Percentiles rank a stretch among this genome's conserved stretches.
phyloP scores from a whole-genome alignment of 2,329 filamentous ascomycete species.

The Hypoxylon sp. region DNA sequence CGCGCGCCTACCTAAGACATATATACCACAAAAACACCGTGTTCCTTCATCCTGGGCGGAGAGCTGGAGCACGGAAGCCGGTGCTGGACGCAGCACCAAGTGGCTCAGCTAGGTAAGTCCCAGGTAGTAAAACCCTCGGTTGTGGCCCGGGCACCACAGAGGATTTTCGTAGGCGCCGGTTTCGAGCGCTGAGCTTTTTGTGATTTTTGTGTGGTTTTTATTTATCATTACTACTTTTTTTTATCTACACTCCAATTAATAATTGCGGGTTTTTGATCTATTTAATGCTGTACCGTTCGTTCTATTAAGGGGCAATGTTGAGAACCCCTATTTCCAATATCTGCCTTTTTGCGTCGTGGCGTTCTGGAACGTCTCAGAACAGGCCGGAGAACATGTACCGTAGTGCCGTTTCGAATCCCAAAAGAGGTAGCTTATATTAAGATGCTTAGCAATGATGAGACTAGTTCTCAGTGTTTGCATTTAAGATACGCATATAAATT shows the following conservation, averaged over 20 bases:
- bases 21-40: neutral
- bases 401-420: too few species aligned
- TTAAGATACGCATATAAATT: neutral
- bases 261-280: too few species aligned
- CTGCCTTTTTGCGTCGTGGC: too few species aligned
- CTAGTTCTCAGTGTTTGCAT: neutral
- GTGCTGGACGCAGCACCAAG: neutral
- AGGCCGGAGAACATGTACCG: too few species aligned
- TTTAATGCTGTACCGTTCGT: too few species aligned
- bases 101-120: neutral
- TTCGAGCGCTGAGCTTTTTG: slow-evolving; percentile 1
- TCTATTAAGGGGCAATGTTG: too few species aligned
- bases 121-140: neutral
- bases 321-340: too few species aligned
- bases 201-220: neutral
- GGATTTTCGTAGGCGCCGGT: neutral
- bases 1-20: neutral
- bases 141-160: neutral
- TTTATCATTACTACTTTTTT: neutral
- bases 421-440: too few species aligned
- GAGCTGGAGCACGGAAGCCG: neutral
- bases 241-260: neutral
- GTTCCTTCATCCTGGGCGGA: neutral
- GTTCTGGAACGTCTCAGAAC: too few species aligned
- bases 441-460: too few species aligned